These are phyloP conservation scores for Glutinoglossum americanum DNA, from an alignment of 495 filamentous ascomycete species.

Conservation along the genomic window DNA sequence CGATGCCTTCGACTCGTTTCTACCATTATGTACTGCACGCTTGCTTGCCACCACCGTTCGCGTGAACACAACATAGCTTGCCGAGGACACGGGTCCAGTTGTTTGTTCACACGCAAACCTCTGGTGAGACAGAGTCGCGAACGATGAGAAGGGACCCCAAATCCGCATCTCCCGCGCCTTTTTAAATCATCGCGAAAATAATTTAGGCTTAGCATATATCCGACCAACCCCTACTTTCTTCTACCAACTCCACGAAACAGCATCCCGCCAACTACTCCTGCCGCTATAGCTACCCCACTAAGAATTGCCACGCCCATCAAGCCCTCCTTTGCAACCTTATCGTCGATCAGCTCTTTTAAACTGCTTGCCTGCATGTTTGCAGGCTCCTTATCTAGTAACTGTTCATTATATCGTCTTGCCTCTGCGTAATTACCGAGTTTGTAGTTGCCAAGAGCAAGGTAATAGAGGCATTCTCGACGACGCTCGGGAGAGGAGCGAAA, in stretches of 20 bases:
- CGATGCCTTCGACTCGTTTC: background rate
- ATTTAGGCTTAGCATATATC: background rate
- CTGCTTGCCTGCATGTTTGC: conserved; percentile 75
- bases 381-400: conserved; percentile 72
- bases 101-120: background rate
- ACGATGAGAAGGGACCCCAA: background rate
- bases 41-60: background rate
- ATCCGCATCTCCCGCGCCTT: background rate
- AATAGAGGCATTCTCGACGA: conserved; percentile 92
- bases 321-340: conserved; percentile 87
- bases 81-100: background rate
- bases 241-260: conserved; percentile 39
- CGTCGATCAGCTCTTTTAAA: conserved; percentile 69
- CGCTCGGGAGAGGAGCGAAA: conserved; percentile 81
- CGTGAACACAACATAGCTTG: background rate
- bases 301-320: conserved; percentile 92
- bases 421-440: conserved; percentile 95
- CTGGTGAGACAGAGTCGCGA: background rate
- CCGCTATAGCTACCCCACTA: conserved; percentile 77
- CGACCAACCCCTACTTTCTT: background rate
- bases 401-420: conserved; percentile 81
- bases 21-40: background rate
- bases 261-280: conserved; percentile 77
- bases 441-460: conserved; percentile 89
- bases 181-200: too few species aligned